Evolutionary conservation across 208 protist species (phyloP).

Genomic region (Leishmania aethiopica): DNA sequence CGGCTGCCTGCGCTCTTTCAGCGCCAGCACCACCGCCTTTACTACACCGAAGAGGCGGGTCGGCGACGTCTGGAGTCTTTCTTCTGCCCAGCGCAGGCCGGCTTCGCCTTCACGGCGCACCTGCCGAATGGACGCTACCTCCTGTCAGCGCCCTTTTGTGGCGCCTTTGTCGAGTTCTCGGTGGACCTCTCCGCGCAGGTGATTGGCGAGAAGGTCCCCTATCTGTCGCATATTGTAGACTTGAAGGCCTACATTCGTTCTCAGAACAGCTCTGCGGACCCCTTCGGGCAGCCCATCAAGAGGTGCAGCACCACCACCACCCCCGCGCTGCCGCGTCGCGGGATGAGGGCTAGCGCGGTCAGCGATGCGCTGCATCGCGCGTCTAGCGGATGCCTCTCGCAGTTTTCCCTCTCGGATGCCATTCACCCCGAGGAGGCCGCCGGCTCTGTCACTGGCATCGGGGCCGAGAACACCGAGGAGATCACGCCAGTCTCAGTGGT

Average conservation of each 20-base stretch:
- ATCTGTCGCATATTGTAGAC: constrained; percentile 38
- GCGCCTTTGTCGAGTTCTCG: constrained; percentile 56
- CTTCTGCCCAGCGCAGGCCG: constrained; percentile 70
- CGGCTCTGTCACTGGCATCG: constrained; percentile 20
- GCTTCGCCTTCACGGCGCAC: constrained; percentile 51
- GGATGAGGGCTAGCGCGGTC: neutral
- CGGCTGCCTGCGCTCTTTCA: constrained; percentile 41
- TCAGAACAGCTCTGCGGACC: constrained; percentile 30
- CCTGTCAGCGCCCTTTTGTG: constrained; percentile 61
- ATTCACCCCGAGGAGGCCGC: constrained; percentile 1
- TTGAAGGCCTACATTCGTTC: constrained; percentile 38
- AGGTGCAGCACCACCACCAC: constrained; percentile 23
- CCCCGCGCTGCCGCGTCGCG: constrained; percentile 9
- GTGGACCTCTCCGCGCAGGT: constrained; percentile 57
- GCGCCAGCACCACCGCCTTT: constrained; percentile 70
- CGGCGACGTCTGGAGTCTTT: constrained; percentile 57
- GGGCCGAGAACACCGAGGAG: constrained; percentile 29
- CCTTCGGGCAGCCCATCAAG: constrained; percentile 31
- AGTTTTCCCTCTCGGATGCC: neutral
- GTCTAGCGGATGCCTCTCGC: constrained; percentile 1
- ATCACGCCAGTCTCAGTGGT: constrained; percentile 41
- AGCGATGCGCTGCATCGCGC: neutral
- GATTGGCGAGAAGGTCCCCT: constrained; percentile 40
- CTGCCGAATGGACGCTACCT: constrained; percentile 71
- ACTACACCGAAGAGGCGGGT: constrained; percentile 61